These are phyloP conservation scores for Tolypocladium sp. DNA, from an alignment of 2,329 filamentous ascomycete species.

Conservation along the genomic window DNA sequence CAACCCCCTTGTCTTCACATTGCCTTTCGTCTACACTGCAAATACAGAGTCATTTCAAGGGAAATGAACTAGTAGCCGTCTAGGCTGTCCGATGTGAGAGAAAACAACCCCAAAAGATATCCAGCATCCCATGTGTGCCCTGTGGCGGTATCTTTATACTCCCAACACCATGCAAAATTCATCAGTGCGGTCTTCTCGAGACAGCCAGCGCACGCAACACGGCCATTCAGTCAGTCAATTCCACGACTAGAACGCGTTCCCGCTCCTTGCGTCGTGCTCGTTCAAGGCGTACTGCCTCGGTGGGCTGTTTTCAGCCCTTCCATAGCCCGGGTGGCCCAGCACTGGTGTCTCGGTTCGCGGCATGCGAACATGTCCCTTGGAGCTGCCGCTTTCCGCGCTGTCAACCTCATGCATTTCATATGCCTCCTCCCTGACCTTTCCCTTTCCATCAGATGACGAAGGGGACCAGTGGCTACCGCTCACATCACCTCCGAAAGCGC, in stretches of 20 bases:
- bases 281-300: slow-evolving; percentile 10
- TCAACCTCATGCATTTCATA: slow-evolving; percentile 39
- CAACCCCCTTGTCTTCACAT: too few relatives aligned
- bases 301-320: slow-evolving; percentile 21
- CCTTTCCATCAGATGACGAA: slow-evolving; percentile 24
- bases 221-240: background rate
- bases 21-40: background rate
- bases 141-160: background rate
- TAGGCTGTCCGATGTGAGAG: background rate
- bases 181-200: background rate
- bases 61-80: background rate
- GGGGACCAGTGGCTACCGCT: background rate
- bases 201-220: background rate
- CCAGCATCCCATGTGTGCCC: background rate
- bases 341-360: slow-evolving; percentile 26
- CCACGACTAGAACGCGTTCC: slow-evolving; percentile 1
- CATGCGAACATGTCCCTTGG: slow-evolving; percentile 6
- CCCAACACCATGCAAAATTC: slow-evolving; percentile 1
- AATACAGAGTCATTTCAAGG: background rate
- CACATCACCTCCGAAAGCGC: slow-evolving; percentile 1
- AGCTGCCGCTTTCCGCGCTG: slow-evolving; percentile 12
- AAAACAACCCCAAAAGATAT: background rate
- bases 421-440: slow-evolving; percentile 29
- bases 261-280: slow-evolving; percentile 1
- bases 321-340: slow-evolving; percentile 37